Evolutionary conservation across 352 stramenopile genomes (phyloP), one percentile per base, ranked within the genome.

Genomic region (Phytopythium aichiense): DNA sequence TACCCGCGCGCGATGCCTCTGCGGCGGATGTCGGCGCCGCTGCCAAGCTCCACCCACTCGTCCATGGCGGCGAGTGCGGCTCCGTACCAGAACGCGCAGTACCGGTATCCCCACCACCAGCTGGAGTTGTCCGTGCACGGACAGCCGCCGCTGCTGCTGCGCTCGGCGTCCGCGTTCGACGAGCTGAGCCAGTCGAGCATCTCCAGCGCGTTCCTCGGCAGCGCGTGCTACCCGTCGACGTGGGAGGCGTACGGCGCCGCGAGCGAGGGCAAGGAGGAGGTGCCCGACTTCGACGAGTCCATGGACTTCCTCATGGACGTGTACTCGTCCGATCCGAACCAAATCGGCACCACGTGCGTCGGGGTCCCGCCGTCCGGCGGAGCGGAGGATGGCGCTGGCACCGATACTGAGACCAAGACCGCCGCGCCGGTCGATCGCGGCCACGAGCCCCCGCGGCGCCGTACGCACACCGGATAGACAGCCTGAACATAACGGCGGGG

Each of bases 291-390:
- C 52, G 72, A 84, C 62, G 84, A 91, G 67, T 90, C 79, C 45
- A 91, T 92, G 81, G 84, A 91, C 66, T 92, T 90, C 68, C 69
- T 92, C 64, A 91, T 92, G 81, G 63, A 83, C 66, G 71, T 88
- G 40, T 91, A 89, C 65, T 74, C 75, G 33, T 61, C 67, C 42
- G 72, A 87, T 58, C 81, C 81, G 12, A 74, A 61, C 51, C 67
- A 83, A 60, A 73, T 86, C 25, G 49, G 58, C 7, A 53, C 54
- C 61, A 63, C 56, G 58, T 52, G 53, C 20, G 31, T 23, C 30
- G 23, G 43, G 25, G 7, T 25, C 11, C 50, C 60, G 50, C 53
- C 61, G 12, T 52, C 52, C 7, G 53, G 50, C 4, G n/a, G 62
- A 30, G 37, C 23, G 25, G 55, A n/a, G 33, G 11, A 8, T 13